phyloP scores from a whole-genome alignment of 768 basidiomycete species.

The Psilocybe cyanescens region DNA sequence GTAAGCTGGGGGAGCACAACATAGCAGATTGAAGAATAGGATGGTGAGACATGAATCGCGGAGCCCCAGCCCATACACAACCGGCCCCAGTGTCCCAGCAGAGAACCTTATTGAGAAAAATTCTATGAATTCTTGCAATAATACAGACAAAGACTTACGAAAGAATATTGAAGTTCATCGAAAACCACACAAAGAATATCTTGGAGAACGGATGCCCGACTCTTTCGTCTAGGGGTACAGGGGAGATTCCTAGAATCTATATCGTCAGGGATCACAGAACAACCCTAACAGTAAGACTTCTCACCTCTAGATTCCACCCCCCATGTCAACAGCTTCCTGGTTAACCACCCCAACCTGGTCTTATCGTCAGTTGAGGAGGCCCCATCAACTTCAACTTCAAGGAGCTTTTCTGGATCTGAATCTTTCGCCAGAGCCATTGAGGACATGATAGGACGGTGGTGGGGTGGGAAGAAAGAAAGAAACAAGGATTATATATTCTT shows the following conservation, averaged over 20 bases:
- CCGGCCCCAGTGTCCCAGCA: slow-evolving; percentile 68
- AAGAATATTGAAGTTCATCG: slow-evolving; percentile 72
- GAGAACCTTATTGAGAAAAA: slow-evolving; percentile 53
- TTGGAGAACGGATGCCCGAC: slow-evolving; percentile 66
- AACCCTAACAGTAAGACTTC: not conserved
- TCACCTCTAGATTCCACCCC: slow-evolving; percentile 15
- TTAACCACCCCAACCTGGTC: slow-evolving; percentile 4
- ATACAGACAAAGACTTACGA: slow-evolving; percentile 35
- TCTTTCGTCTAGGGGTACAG: slow-evolving; percentile 58
- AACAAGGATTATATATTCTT: not conserved
- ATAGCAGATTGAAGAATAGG: slow-evolving; percentile 69
- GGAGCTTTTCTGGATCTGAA: slow-evolving; percentile 4
- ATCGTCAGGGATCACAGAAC: not conserved
- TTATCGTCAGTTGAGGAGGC: not conserved
- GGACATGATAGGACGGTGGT: not conserved
- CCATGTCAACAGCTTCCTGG: slow-evolving; percentile 9
- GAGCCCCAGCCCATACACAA: slow-evolving; percentile 58
- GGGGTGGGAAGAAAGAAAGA: not conserved
- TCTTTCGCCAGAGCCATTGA: not conserved
- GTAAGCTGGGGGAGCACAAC: slow-evolving; percentile 63
- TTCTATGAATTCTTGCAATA: not conserved
- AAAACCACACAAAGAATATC: slow-evolving; percentile 80
- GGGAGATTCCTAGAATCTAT: slow-evolving; percentile 48
- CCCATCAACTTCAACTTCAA: not conserved
- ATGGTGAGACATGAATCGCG: slow-evolving; percentile 69